phyloP scores from a whole-genome alignment of 2,329 filamentous ascomycete species.

The Saccharata proteae region DNA sequence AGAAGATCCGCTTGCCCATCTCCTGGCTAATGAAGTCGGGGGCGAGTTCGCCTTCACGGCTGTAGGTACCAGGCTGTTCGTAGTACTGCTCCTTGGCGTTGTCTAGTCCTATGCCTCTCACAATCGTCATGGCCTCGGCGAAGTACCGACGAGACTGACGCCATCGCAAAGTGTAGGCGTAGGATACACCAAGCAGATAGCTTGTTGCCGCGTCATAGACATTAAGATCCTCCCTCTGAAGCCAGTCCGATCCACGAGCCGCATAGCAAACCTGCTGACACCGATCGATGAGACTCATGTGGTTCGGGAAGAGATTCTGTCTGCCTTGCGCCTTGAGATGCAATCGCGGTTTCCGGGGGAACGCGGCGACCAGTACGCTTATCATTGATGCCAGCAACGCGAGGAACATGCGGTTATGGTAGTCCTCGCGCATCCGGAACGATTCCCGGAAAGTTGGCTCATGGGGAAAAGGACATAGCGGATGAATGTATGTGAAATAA shows the following conservation, averaged over 20 bases:
- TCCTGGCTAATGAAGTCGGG: constrained; percentile 32
- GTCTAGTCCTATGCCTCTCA: constrained; percentile 55
- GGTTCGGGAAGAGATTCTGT: constrained; percentile 54
- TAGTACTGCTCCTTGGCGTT: constrained; percentile 33
- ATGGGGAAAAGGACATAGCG: constrained; percentile 65
- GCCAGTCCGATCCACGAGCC: constrained; percentile 48
- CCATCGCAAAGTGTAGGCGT: constrained; percentile 57
- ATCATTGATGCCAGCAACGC: constrained; percentile 66
- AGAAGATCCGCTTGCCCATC: constrained; percentile 58
- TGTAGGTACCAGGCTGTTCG: constrained; percentile 2
- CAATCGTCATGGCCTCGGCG: constrained; percentile 57
- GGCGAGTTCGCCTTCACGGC: constrained; percentile 1
- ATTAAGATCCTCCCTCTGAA: constrained; percentile 42
- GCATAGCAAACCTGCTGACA: constrained; percentile 58
- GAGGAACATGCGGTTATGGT: constrained; percentile 53
- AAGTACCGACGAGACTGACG: constrained; percentile 58
- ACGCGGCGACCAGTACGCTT: constrained; percentile 59
- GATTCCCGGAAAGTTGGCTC: constrained; percentile 63
- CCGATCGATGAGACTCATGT: constrained; percentile 56
- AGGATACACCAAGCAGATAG: constrained; percentile 59
- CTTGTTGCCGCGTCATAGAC: constrained; percentile 58
- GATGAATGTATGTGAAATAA: constrained; percentile 74
- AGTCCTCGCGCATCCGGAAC: constrained; percentile 55
- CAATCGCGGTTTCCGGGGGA: constrained; percentile 57
- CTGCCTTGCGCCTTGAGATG: constrained; percentile 57